Evolutionary conservation across 2,329 filamentous ascomycete species (phyloP).

Genomic region (Penicillium sp.): DNA sequence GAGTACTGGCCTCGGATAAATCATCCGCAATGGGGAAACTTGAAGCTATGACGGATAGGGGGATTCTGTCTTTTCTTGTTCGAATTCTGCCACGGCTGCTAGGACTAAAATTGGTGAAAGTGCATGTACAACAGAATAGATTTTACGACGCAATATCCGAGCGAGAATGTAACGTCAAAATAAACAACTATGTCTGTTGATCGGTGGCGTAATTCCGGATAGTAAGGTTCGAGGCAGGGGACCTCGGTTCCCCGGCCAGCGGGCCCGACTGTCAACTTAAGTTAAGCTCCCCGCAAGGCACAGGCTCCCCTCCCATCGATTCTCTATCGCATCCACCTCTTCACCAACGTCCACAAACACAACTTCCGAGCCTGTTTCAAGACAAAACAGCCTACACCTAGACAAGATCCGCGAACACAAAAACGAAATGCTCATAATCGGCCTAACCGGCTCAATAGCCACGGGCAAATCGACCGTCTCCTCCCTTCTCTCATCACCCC

Average conservation of each 20-base stretch:
- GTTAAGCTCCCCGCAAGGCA: neutral
- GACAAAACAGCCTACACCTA: neutral
- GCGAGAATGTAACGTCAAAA: neutral
- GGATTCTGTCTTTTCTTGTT: neutral
- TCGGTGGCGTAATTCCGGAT: neutral
- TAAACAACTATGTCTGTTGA: neutral
- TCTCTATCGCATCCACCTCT: neutral
- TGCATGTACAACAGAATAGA: conserved; percentile 3
- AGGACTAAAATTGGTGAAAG: neutral
- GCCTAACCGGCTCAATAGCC: conserved; percentile 94
- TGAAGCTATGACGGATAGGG: neutral
- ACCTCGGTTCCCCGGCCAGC: neutral
- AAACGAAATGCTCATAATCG: conserved; percentile 81
- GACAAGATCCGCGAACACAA: neutral
- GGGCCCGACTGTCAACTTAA: neutral
- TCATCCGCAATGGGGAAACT: neutral
- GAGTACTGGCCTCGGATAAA: neutral
- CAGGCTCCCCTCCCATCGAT: neutral
- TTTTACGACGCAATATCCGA: conserved; percentile 2
- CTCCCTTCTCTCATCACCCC: conserved; percentile 74
- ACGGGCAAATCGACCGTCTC: conserved; percentile 98
- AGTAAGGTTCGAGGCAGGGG: neutral
- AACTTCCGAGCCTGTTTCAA: neutral
- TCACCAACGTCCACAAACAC: neutral
- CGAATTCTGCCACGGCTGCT: neutral